These are phyloP conservation scores for Trametopsis cervina DNA, from an alignment of 768 basidiomycete genomes.

Conservation along the genomic window DNA sequence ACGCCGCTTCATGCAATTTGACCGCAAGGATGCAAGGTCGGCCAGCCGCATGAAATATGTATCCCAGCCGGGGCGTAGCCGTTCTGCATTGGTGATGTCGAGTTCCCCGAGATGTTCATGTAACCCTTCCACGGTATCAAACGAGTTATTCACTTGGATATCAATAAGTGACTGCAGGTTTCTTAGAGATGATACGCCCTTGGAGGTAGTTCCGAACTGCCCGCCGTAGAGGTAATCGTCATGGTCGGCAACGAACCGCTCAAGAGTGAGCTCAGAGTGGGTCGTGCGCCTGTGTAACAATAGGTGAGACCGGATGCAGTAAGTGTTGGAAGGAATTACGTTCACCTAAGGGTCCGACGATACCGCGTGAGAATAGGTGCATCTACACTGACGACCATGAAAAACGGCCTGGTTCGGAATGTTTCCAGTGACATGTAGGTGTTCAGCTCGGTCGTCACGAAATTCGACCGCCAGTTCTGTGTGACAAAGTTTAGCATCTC, in stretches of 20 bases:
- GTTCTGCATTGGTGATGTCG: slow-evolving; percentile 63
- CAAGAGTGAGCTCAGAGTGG: too few species aligned
- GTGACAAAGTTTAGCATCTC: slow-evolving; percentile 73
- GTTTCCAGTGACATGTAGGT: slow-evolving; percentile 49
- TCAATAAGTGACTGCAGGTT: slow-evolving; percentile 30
- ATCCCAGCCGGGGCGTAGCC: slow-evolving; percentile 89
- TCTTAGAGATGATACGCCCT: neutral
- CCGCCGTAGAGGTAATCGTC: slow-evolving; percentile 64
- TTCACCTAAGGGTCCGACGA: slow-evolving; percentile 45
- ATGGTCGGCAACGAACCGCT: slow-evolving; percentile 58
- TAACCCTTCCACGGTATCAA: slow-evolving; percentile 44
- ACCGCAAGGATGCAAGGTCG: slow-evolving; percentile 79
- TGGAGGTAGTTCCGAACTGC: neutral
- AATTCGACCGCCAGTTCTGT: slow-evolving; percentile 69
- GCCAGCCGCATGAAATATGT: slow-evolving; percentile 97
- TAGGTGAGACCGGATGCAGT: slow-evolving; percentile 1
- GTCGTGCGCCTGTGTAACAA: too few species aligned
- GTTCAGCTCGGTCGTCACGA: slow-evolving; percentile 71
- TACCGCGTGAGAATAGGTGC: slow-evolving; percentile 74
- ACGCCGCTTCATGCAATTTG: slow-evolving; percentile 95
- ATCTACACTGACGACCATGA: slow-evolving; percentile 77
- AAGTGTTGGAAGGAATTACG: too few species aligned
- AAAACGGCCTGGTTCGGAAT: slow-evolving; percentile 85
- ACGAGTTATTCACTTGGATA: slow-evolving; percentile 61
- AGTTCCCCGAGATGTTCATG: slow-evolving; percentile 58